Evolutionary conservation across 2,329 filamentous ascomycete genomes (phyloP).

Genomic region (Colletotrichum viniferum): DNA sequence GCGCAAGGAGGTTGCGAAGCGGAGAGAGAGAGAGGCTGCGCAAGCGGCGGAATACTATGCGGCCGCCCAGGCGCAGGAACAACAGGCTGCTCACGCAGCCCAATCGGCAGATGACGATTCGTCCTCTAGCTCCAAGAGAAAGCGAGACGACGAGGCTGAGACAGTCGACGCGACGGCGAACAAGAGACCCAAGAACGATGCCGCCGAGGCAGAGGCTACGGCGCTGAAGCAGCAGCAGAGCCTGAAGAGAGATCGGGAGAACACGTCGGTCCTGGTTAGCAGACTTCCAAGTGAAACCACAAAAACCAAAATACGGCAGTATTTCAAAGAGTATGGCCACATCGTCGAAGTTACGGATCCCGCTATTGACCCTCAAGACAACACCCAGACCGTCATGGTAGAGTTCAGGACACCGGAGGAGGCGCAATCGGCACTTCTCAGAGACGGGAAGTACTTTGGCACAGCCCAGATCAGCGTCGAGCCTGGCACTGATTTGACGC

Average conservation of each 20-base stretch:
- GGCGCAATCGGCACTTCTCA: constrained; percentile 78
- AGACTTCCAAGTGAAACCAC: constrained; percentile 74
- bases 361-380: constrained; percentile 44
- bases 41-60: constrained; percentile 61
- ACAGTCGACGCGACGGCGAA: constrained; percentile 54
- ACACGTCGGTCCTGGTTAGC: constrained; percentile 82
- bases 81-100: constrained; percentile 30
- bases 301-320: constrained; percentile 79
- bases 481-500: constrained; percentile 76
- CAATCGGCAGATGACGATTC: constrained; percentile 36
- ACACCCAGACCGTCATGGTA: constrained; percentile 72
- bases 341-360: constrained; percentile 78
- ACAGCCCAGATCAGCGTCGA: constrained; percentile 75
- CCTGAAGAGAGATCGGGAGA: constrained; percentile 84
- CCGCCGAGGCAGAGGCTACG: constrained; percentile 33
- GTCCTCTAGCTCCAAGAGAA: constrained; percentile 67
- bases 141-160: constrained; percentile 66
- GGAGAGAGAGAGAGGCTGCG: constrained; percentile 69
- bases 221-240: constrained; percentile 36
- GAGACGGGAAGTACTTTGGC: constrained; percentile 80
- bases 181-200: constrained; percentile 70
- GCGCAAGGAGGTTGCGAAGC: constrained; percentile 65
- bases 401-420: constrained; percentile 86
- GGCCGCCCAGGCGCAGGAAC: constrained; percentile 39
- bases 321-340: constrained; percentile 88